Percentiles rank a stretch among this genome's conserved stretches.
Evolutionary conservation across 805 yeast species (phyloP).

Genomic region (Metschnikowia henanensis): DNA sequence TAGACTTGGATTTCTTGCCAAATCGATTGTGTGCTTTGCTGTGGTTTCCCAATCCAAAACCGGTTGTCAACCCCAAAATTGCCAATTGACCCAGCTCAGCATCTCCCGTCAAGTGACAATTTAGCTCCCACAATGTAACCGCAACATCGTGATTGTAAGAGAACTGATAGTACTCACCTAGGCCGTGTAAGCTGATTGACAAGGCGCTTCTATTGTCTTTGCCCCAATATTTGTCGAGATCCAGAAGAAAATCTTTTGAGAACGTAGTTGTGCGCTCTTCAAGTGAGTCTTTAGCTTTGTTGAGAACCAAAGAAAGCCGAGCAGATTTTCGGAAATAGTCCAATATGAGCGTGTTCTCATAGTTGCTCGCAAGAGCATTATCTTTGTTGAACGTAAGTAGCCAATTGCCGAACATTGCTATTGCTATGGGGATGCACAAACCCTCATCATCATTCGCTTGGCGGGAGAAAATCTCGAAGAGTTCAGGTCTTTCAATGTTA

Average conservation of each 20-base stretch:
- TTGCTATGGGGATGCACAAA: constrained; percentile 23
- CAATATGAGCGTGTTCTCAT: constrained; percentile 22
- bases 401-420: constrained; percentile 29
- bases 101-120: constrained; percentile 23
- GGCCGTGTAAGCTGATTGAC: constrained; percentile 17
- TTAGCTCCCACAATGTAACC: constrained; percentile 24
- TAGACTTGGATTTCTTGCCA: constrained; percentile 20
- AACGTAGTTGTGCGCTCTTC: constrained; percentile 5
- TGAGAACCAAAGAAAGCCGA: constrained; percentile 20
- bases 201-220: constrained; percentile 22
- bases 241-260: constrained; percentile 2
- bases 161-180: constrained; percentile 23
- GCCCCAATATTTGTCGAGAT: constrained; percentile 14
- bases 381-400: constrained; percentile 22
- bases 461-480: constrained; percentile 19
- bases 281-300: constrained; percentile 12
- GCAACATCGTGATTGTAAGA: constrained; percentile 19
- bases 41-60: constrained; percentile 24
- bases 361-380: constrained; percentile 17
- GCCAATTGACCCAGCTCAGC: constrained; percentile 24
- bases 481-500: constrained; percentile 17
- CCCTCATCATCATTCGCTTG: constrained; percentile 18
- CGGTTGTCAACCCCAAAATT: constrained; percentile 22
- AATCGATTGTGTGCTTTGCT: constrained; percentile 19
- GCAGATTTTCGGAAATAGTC: constrained; percentile 23